Percentiles rank a stretch among this genome's conserved stretches.
phyloP scores from a whole-genome alignment of 495 filamentous ascomycete genomes.

The Penicillium goetzii region DNA sequence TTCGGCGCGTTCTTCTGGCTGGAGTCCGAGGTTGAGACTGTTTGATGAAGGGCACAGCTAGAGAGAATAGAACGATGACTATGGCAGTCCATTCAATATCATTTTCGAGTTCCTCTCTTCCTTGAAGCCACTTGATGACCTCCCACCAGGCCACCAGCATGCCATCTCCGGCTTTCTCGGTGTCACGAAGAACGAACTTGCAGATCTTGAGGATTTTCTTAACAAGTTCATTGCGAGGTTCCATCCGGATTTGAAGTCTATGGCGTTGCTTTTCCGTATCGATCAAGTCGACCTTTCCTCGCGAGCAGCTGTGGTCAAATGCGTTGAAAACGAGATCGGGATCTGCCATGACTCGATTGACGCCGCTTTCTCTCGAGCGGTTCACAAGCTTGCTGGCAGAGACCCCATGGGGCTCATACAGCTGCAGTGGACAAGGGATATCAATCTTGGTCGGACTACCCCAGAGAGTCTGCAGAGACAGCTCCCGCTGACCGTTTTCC shows the following conservation, averaged over 20 bases:
- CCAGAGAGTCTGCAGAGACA: constrained; percentile 80
- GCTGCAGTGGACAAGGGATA: constrained; percentile 51
- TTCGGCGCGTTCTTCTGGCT: constrained; percentile 48
- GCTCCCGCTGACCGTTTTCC: constrained; percentile 60
- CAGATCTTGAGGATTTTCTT: constrained; percentile 61
- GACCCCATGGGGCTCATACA: constrained; percentile 49
- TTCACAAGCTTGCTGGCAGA: constrained; percentile 37
- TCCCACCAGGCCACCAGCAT: constrained; percentile 77
- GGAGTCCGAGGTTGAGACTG: constrained; percentile 37
- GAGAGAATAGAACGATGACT: constrained; percentile 69
- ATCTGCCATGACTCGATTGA: constrained; percentile 56
- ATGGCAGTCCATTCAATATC: constrained; percentile 80
- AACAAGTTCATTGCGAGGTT: constrained; percentile 64
- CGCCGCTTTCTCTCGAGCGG: constrained; percentile 53
- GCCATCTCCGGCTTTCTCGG: constrained; percentile 62
- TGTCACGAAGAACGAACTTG: constrained; percentile 62
- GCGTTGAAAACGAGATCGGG: constrained; percentile 45
- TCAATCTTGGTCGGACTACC: constrained; percentile 61
- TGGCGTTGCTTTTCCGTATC: constrained; percentile 64
- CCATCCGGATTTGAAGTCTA: constrained; percentile 66
- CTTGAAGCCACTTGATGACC: constrained; percentile 67
- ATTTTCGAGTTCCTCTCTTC: constrained; percentile 48
- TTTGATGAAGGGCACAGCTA: constrained; percentile 58
- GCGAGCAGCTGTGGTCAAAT: constrained; percentile 49
- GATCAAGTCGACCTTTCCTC: constrained; percentile 65